Percentiles rank a stretch among this genome's conserved stretches.
phyloP scores from a whole-genome alignment of 495 filamentous ascomycete species.

The Penicillium simplicissimum region DNA sequence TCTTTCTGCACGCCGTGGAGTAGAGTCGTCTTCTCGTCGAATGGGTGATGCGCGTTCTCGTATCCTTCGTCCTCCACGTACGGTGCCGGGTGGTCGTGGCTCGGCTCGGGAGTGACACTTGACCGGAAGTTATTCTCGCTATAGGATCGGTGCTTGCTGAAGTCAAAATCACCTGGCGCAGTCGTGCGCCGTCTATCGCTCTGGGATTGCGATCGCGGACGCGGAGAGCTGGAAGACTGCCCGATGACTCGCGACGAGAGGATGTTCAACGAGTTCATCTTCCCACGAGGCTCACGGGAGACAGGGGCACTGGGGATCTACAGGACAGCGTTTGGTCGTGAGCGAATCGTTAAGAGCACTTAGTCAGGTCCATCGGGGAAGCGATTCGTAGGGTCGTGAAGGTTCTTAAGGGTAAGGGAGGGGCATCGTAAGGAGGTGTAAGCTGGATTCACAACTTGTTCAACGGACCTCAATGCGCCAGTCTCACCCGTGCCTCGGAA shows the following conservation, averaged over 20 bases:
- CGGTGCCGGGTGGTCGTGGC: conserved; percentile 33
- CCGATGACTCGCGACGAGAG: conserved; percentile 84
- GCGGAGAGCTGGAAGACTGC: conserved; percentile 51
- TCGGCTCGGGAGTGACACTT: conserved; percentile 34
- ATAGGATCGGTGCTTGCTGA: conserved; percentile 51
- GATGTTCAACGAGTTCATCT: conserved; percentile 98
- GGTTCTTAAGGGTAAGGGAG: conserved; percentile 16
- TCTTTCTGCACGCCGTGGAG: conserved; percentile 39
- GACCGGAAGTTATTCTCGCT: conserved; percentile 44
- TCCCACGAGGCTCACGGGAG: conserved; percentile 59
- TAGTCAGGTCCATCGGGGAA: conserved; percentile 19
- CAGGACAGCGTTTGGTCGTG: conserved; percentile 18
- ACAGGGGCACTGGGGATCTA: conserved; percentile 44
- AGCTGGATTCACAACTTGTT: conserved; percentile 18
- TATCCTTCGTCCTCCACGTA: conserved; percentile 33
- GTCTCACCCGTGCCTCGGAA: conserved; percentile 44
- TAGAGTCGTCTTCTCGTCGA: conserved; percentile 70
- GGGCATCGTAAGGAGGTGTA: conserved; percentile 25
- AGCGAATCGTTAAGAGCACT: conserved; percentile 32
- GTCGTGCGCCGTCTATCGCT: conserved; percentile 52
- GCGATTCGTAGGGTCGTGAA: conserved; percentile 10
- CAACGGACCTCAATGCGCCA: conserved; percentile 49
- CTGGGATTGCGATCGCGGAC: conserved; percentile 67
- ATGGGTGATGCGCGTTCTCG: conserved; percentile 31
- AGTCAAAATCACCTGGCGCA: conserved; percentile 45